Base-by-base conservation (phyloP, 2,329 filamentous ascomycete species). In the Aureobasidium sp. region DNA sequence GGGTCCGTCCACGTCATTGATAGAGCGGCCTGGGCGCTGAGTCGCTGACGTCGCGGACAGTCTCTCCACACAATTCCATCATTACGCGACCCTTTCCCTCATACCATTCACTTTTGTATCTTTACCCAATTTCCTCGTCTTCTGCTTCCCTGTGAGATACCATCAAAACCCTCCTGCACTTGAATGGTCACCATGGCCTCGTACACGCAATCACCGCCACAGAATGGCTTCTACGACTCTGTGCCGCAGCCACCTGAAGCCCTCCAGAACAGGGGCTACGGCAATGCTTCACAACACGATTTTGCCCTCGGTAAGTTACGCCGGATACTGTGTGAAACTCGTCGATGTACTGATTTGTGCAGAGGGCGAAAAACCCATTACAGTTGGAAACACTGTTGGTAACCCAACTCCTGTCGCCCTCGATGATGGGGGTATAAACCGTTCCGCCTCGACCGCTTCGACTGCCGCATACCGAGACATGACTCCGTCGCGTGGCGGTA, bases 361-460 rank as follows among this genome's bases (percentile, higher is more conserved):
- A 61, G 58, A 53, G 32, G 34, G 32, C 23, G 37, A 32, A 8
- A 42, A 26, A 8, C 42, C 61, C 5, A 23, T 58, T 34, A 23
- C 26, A 13, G 52, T 66, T 61, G 69, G 90, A 72, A 84, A 88
- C 77, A 89, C 87, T 80, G 86, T 89, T 75, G 84, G 84, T 56
- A 85, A 81, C 68, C 85, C 53, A 12, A 37, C 65, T 63, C 67
- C 90, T 71, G 84, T 88, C 77, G 89, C 87, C 80, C 86, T 89
- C 75, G 84, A 84, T 53, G 85, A 82, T 58, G 64, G 46, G 53
- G 70, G 64, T 42, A 80, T 87, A 75, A 82, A 87, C 72, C 85
- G 86, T 67, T 82, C 87, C 61, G 79, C 79, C 64, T 89, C 87
- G 13, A 79, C 81, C 64, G 80, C 81, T 62, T 84, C 75, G 62